Evolutionary conservation across 352 stramenopile species (phyloP), one percentile per base, ranked within the genome.

Genomic region (Phytopythium delawarense): DNA sequence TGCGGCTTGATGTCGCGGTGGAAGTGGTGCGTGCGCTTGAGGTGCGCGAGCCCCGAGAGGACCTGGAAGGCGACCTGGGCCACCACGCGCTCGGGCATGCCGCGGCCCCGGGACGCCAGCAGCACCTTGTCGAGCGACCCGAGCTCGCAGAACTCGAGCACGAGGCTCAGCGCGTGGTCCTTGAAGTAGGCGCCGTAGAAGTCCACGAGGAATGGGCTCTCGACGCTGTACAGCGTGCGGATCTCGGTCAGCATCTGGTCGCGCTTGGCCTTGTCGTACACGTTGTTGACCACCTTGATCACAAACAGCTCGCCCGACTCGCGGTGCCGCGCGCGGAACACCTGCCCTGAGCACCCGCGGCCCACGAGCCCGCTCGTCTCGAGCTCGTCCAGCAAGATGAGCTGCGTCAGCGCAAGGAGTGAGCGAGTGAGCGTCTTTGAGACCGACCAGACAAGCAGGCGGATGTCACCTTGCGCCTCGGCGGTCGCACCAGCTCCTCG

Each of bases 1-100:
- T 89, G 89, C 18, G 91, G 92, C 61, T 98, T 98, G 61, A 98
- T 84, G 61, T 98, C 94, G 40, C 94, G 88, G 59, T 98, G 94
- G 59, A 98, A 98, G 49, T 92, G 82, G 35, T 84, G 76, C 34
- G 75, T 66, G 1, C 72, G 64, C 64, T 88, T 84, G 62, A 92
- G 77, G 40, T 89, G 75, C 13, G 62, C 62, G 12, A 92, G 70
- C n/a, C 82, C 82, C 11, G 61, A 71, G 32, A 92, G 66, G 40
- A 89, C 75, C 45, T 89, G 80, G 61, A 75, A 84, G 13, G 79
- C 78, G 62, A 90, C 82, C 18, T 72, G 66, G 30, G 80, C 80
- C 20, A 88, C 60, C 7, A 90, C 71, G 0, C 45, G 39, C 57
- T 92, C 82, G 15, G 80, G 76, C 15, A 92, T 50, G 4, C 69